phyloP scores from a whole-genome alignment of 257 asterid species.

The Haberlea rhodopensis region DNA sequence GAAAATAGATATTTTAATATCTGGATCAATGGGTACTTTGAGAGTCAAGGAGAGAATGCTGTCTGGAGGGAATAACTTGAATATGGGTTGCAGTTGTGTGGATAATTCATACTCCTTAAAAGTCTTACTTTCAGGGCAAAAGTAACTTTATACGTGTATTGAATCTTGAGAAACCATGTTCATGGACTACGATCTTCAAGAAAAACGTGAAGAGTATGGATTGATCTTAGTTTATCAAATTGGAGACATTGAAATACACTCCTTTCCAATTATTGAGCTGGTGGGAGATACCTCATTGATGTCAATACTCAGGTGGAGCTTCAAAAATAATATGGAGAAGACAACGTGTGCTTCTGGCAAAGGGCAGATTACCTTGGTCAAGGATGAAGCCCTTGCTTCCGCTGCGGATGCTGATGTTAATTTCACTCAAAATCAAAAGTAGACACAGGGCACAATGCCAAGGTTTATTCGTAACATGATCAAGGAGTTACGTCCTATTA shows the following conservation, averaged over 20 bases:
- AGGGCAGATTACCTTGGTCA: conserved; percentile 74
- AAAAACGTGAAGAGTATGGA: conserved; percentile 51
- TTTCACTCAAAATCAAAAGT: conserved; percentile 47
- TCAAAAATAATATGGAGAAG: conserved; percentile 71
- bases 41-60: conserved; percentile 96
- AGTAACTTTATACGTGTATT: conserved; percentile 38
- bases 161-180: conserved; percentile 69
- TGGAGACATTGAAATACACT: conserved; percentile 80
- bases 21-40: conserved; percentile 99
- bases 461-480: conserved; percentile 66
- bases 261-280: conserved; percentile 60
- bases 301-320: conserved; percentile 76
- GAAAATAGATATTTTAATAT: conserved; percentile 89
- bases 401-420: conserved; percentile 52
- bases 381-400: conserved; percentile 66
- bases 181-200: conserved; percentile 66
- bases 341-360: conserved; percentile 71
- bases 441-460: conserved; percentile 52
- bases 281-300: conserved; percentile 64
- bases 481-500: conserved; percentile 78
- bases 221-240: conserved; percentile 63
- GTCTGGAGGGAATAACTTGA: too few relatives aligned
- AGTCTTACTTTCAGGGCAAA: conserved; percentile 54
- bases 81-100: too few relatives aligned
- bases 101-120: too few relatives aligned